Evolutionary conservation across 1,284 basidiomycete species (phyloP).

Genomic region (Ustilago curta): DNA sequence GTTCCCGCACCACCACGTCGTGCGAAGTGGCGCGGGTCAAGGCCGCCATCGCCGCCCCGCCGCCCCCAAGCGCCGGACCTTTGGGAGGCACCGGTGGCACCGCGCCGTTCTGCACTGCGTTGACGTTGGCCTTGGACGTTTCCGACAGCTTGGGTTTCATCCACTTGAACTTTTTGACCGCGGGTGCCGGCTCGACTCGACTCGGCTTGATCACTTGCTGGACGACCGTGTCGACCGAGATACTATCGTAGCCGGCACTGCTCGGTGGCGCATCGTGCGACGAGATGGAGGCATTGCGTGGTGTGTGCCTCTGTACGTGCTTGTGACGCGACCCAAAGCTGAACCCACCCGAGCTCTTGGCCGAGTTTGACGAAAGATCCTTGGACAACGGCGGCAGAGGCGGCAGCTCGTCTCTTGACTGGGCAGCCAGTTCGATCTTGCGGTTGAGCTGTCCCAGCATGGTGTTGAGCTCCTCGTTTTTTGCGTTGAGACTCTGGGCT

Average conservation of each 20-base stretch:
- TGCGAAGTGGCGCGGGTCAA: slow-evolving; percentile 46
- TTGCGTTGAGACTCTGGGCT: slow-evolving; percentile 85
- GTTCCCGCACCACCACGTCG: slow-evolving; percentile 71
- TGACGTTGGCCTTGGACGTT: slow-evolving; percentile 34
- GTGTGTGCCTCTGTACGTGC: slow-evolving; percentile 36
- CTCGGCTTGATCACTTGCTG: slow-evolving; percentile 70
- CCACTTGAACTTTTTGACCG: slow-evolving; percentile 73
- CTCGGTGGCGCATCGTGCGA: slow-evolving; percentile 42
- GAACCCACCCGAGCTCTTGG: slow-evolving; percentile 41
- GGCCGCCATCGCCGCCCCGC: slow-evolving; percentile 3
- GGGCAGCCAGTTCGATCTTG: slow-evolving; percentile 46
- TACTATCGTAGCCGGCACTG: slow-evolving; percentile 38
- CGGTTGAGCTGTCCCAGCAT: slow-evolving; percentile 76
- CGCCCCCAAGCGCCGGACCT: slow-evolving; percentile 9
- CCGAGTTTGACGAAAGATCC: slow-evolving; percentile 18
- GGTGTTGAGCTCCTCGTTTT: slow-evolving; percentile 91
- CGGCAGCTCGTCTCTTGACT: slow-evolving; percentile 35
- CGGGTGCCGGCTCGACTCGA: slow-evolving; percentile 69
- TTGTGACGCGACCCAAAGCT: slow-evolving; percentile 54
- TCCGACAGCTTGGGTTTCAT: slow-evolving; percentile 70
- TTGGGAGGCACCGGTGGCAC: slow-evolving; percentile 51
- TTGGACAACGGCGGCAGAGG: slow-evolving; percentile 23
- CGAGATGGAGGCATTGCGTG: slow-evolving; percentile 44
- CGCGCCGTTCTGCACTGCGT: neutral
- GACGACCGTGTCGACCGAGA: slow-evolving; percentile 68